Percentiles rank a stretch among this genome's conserved stretches.
Conservation (phyloP, 805 yeast species). For the Candida insectorum region DNA sequence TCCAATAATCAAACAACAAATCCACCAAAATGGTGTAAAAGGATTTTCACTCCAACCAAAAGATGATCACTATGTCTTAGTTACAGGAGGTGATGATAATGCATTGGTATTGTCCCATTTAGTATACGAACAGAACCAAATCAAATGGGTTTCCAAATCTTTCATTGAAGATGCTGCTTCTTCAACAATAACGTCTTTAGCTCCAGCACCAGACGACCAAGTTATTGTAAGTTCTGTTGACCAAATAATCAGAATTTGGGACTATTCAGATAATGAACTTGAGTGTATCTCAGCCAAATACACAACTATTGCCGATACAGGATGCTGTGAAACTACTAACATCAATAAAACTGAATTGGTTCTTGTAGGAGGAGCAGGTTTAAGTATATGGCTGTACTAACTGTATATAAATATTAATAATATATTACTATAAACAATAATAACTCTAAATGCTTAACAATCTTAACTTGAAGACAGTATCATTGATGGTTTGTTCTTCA, state of each 20-base stretch:
- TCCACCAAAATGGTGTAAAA: conserved; percentile 87
- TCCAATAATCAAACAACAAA: conserved; percentile 40
- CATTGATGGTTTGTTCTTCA: conserved; percentile 79
- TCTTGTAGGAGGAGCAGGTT: conserved; percentile 79
- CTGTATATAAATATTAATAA: neutral
- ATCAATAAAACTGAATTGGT: conserved; percentile 27
- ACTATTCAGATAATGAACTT: conserved; percentile 21
- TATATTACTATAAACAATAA: neutral
- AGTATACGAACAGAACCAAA: conserved; percentile 7
- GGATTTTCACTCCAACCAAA: conserved; percentile 34
- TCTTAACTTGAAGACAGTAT: conserved; percentile 73
- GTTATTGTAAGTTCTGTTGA: conserved; percentile 73
- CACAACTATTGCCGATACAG: conserved; percentile 91
- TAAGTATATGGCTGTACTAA: conserved; percentile 46
- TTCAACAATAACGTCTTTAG: conserved; percentile 75
- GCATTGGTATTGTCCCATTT: conserved; percentile 41
- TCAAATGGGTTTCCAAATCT: conserved; percentile 22
- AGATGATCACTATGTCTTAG: conserved; percentile 25
- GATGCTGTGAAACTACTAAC: conserved; percentile 51
- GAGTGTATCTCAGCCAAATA: conserved; percentile 41
- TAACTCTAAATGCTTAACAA: conserved; percentile 58
- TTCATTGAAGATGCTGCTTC: conserved; percentile 67
- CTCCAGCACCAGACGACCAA: conserved; percentile 22
- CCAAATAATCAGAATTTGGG: conserved; percentile 73
- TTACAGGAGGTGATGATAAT: conserved; percentile 94